phyloP scores from a whole-genome alignment of 2,329 filamentous ascomycete genomes.

The Coccinonectria pachysandricola region DNA sequence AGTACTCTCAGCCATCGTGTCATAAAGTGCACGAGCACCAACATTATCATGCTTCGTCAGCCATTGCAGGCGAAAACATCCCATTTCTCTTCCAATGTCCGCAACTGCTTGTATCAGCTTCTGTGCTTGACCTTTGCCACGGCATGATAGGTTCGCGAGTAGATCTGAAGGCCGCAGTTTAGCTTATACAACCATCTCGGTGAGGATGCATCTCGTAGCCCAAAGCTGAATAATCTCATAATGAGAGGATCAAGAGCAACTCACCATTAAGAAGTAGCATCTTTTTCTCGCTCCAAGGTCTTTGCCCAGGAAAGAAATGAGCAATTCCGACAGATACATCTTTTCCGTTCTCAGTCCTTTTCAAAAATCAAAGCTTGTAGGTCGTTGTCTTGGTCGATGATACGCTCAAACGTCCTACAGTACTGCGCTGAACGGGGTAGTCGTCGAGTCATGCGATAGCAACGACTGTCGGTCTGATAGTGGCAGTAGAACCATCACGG shows the following conservation, averaged over 20 bases:
- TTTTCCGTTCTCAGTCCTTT: background rate
- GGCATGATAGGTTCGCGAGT: conserved; percentile 3
- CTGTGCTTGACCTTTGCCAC: conserved; percentile 5
- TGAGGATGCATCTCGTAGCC: no score
- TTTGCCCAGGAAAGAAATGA: conserved; percentile 12
- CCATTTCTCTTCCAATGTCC: conserved; percentile 5
- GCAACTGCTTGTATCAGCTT: conserved; percentile 8
- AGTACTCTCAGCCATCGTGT: conserved; percentile 7
- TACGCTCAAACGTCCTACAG: conserved; percentile 5
- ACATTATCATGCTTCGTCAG: conserved; percentile 10
- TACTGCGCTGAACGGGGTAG: no score
- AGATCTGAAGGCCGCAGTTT: conserved; percentile 3
- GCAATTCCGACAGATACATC: conserved; percentile 5
- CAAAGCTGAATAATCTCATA: no score
- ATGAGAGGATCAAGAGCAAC: no score
- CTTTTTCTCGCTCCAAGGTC: conserved; percentile 9
- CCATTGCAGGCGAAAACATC: conserved; percentile 9
- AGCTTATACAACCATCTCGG: no score
- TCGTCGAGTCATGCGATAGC: no score
- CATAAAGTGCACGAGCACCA: conserved; percentile 5
- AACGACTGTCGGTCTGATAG: no score
- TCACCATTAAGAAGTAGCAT: conserved; percentile 9
- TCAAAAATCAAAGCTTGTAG: conserved; percentile 5
- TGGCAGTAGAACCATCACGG: no score
- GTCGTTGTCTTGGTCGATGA: conserved; percentile 4